Evolutionary conservation across 306 rosid genomes (phyloP), one percentile per base, ranked within the genome.

Genomic region (Vigna nakashimae): DNA sequence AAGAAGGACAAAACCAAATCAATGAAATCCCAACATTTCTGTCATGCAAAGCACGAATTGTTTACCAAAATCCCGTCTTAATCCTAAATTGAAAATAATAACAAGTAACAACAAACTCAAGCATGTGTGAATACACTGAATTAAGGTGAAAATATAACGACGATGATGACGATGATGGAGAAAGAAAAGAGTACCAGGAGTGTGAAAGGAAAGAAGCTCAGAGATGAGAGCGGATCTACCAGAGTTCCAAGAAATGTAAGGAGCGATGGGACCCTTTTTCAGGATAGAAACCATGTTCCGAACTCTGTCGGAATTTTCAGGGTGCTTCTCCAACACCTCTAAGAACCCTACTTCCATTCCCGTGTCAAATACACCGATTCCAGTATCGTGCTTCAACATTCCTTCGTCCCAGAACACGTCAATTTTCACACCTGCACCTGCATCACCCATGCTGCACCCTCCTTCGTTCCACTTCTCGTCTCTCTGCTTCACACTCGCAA

Each of bases 301-400:
- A 32, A 94, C 48, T 55, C 98, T 83, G 72, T 94, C 96, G 0
- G 98, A 77, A 84, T 94, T 94, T 82, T 94, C 97, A 3, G 97
- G 98, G 78, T 92, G 98, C 59, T 89, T 92, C 9, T 94, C 98
- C 71, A 94, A 82, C 10, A 94, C 93, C 55, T 92, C 98, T 22
- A 92, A 77, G 63, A 92, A 94, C 32, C 96, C 96, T 3, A 96
- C 96, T 42, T 91, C 85, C 17, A 76, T 40, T 43, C 96, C 97
- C 0, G 89, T 26, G 86, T 89, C 90, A 75, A 94, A 94, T 6
- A 94, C 89, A 24, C 98, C 98, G 4, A 69, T 69, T 0, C 98
- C 93, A 0, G 91, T 42, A 20, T 92, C 88, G 40, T 94, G 98
- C 11, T 74, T 68, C 3, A 92, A 87, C 98, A 92, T 94, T 16